These are phyloP conservation scores for Microcos paniculata DNA, from an alignment of 345 rosid species.

Conservation along the genomic window DNA sequence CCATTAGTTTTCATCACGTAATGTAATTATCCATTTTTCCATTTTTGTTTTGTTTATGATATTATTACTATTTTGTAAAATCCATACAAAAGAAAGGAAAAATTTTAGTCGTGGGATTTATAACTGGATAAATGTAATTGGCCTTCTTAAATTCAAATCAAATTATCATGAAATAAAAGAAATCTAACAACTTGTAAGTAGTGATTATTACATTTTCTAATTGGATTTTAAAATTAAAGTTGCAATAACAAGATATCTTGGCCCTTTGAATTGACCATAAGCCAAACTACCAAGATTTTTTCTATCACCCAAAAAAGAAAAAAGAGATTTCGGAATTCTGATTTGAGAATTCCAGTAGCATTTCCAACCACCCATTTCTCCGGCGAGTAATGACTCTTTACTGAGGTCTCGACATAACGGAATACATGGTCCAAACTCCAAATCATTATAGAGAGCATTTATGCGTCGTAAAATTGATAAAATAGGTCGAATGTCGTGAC, in stretches of 20 bases:
- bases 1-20: not conserved
- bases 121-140: not conserved
- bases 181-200: too few species aligned
- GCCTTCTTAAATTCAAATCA: not conserved
- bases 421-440: too few species aligned
- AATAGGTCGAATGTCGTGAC: too few species aligned
- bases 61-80: not conserved
- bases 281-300: not conserved
- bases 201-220: too few species aligned
- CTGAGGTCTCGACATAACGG: not conserved
- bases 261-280: too few species aligned
- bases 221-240: too few species aligned
- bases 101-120: not conserved
- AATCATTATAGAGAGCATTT: too few species aligned
- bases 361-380: not conserved
- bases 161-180: not conserved
- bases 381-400: not conserved
- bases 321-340: too few species aligned
- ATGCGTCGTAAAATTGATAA: too few species aligned
- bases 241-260: not conserved
- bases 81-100: not conserved
- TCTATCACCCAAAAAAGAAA: too few species aligned
- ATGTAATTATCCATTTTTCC: not conserved
- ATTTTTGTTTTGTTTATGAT: not conserved
- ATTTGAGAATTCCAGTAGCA: not conserved